Base-by-base conservation (phyloP, 768 basidiomycete species). In the Termitomyces sp. region DNA sequence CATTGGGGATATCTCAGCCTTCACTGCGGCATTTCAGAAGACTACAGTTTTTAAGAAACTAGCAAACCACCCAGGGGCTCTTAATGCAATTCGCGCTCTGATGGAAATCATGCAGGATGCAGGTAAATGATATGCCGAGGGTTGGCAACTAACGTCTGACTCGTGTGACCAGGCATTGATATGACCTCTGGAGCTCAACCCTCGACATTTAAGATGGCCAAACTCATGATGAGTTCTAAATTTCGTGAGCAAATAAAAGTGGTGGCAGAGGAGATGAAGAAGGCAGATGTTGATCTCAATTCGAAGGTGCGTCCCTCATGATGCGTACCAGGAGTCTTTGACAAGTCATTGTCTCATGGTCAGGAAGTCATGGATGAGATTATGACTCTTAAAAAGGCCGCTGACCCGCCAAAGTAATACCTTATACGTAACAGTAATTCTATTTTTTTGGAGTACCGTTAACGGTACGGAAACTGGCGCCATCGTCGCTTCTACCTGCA, bases 221-320 rank as follows among this genome's bases (percentile, higher is more conserved):
- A 80, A 63, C 74, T 90, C 52, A 73, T 81, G 32, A 70, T 78
- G 35, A 84, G 78, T 62, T 66, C 81, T 1, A 83, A 84, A 60
- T 87, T 89, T 60, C 75, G 81, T 58, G 75, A 71, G 45, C 81
- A 79, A 28, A 76, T 80, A 35, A 75, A 75, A 63, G 73, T 72
- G 44, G 74, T 87, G 7, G 73, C 76, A 55, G 76, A 77, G 15
- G 85, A 84, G 59, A 69, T 89, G 62, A 68, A 81, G 55, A 84
- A 83, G 38, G 84, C 85, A 22, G 89, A 86, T 6, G 69, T 90
- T n/a, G 82, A 89, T 67, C 58, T 87, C 39, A 71, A 70, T 39
- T 81, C 83, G 51, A 79, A 84, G 72, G 88, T 87, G 64, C 57
- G 79, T 66, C 22, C 38, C 12, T 28, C 28, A 36, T 24, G n/a